Evolutionary conservation across 2,329 filamentous ascomycete species (phyloP).

Genomic region (Macroventuria anomochaeta): DNA sequence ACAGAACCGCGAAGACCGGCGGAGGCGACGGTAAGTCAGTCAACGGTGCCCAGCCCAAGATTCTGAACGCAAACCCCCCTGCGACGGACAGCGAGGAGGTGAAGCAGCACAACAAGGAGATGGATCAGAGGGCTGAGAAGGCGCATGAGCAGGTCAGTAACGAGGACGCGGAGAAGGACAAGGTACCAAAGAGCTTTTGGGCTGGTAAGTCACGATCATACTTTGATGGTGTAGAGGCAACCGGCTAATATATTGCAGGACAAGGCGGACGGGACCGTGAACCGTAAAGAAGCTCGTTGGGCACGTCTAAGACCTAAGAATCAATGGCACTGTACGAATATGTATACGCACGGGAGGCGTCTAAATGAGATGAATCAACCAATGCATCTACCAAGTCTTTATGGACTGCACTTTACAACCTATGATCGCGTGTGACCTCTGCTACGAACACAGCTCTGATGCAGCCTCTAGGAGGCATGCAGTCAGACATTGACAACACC

Average conservation of each 20-base stretch:
- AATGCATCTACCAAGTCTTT: not conserved
- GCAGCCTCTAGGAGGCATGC: not conserved
- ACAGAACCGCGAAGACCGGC: constrained; percentile 18
- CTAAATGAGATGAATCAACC: not conserved
- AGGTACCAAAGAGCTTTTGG: constrained; percentile 51
- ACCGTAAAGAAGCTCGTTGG: constrained; percentile 17
- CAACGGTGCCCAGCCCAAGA: constrained; percentile 53
- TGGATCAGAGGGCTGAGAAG: constrained; percentile 52
- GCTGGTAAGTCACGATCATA: constrained; percentile 36
- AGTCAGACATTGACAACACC: not conserved
- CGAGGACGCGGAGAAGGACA: constrained; percentile 50
- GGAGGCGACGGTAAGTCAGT: constrained; percentile 27
- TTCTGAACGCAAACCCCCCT: constrained; percentile 48
- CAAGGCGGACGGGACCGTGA: constrained; percentile 37
- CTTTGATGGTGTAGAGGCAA: not conserved
- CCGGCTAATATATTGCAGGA: constrained; percentile 27
- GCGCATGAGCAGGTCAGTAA: constrained; percentile 48
- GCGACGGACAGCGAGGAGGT: constrained; percentile 47
- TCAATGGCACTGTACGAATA: constrained; percentile 4
- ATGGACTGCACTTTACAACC: not conserved
- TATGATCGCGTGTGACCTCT: not conserved
- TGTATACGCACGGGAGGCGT: not conserved
- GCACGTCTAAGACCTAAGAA: not conserved
- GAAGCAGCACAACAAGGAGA: constrained; percentile 53
- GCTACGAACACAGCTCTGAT: not conserved